These are phyloP conservation scores for Fusarium coffeatum DNA, from an alignment of 2,329 filamentous ascomycete genomes.

Conservation along the genomic window DNA sequence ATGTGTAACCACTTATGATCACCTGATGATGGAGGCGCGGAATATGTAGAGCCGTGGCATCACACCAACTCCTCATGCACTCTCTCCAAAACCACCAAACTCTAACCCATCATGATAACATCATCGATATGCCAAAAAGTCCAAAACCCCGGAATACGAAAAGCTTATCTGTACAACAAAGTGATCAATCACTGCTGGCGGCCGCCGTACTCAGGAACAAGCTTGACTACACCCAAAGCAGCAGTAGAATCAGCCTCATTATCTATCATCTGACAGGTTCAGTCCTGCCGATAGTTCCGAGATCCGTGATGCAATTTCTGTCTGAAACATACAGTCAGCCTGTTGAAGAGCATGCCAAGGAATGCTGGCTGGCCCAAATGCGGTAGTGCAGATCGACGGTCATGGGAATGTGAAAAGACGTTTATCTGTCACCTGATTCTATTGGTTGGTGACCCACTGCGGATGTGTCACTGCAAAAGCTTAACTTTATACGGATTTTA, in stretches of 20 bases:
- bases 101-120: neutral
- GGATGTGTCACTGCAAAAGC: neutral
- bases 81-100: neutral
- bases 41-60: neutral
- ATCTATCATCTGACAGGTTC: no score
- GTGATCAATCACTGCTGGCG: neutral
- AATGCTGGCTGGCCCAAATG: slow-evolving; percentile 13
- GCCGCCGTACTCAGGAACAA: neutral
- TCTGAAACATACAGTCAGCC: neutral
- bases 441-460: neutral
- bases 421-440: neutral
- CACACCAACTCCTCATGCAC: neutral
- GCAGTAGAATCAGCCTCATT: neutral
- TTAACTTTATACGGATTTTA: neutral
- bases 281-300: neutral
- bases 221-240: slow-evolving; percentile 4
- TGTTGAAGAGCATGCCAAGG: neutral
- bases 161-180: neutral
- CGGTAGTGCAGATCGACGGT: neutral
- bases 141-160: neutral
- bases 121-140: neutral
- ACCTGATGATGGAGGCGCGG: no score
- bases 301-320: neutral
- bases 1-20: no score
- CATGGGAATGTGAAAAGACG: neutral